phyloP scores from a whole-genome alignment of 148 eudicot genomes.

The Persicaria maculosa region DNA sequence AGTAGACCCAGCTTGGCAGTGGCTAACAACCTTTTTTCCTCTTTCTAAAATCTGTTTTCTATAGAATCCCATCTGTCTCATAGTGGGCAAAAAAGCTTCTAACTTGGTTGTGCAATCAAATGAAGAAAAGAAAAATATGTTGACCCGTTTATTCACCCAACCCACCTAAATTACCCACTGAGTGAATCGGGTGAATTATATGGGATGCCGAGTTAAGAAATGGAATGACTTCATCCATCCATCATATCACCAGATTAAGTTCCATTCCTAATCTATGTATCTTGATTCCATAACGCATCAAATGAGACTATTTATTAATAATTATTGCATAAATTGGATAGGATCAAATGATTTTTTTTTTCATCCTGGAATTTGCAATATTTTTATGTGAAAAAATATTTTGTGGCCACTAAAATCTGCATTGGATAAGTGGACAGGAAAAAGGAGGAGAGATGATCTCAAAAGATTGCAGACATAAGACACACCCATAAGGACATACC shows the following conservation, averaged over 20 bases:
- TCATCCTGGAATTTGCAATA: neutral
- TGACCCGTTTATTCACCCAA: no score
- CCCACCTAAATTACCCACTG: no score
- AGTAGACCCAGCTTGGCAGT: conserved; percentile 11
- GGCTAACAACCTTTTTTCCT: conserved; percentile 5
- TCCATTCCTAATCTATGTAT: no score
- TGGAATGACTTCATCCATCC: no score
- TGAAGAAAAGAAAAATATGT: neutral
- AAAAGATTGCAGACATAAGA: conserved; percentile 7
- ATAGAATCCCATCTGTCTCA: neutral
- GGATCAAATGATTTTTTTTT: neutral
- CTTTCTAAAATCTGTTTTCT: neutral
- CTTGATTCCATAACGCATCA: no score
- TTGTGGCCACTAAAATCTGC: conserved; percentile 6
- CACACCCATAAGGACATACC: conserved; percentile 9
- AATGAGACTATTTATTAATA: no score
- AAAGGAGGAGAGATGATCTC: conserved; percentile 12
- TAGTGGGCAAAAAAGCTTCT: conserved; percentile 7
- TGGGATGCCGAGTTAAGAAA: no score
- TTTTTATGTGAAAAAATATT: neutral
- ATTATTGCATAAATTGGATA: no score
- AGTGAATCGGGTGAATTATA: no score
- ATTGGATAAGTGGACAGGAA: conserved; percentile 20
- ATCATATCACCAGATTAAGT: no score
- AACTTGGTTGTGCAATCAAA: conserved; percentile 2